Base-by-base conservation (phyloP, 345 rosid species). In the Linum usitatissimum region DNA sequence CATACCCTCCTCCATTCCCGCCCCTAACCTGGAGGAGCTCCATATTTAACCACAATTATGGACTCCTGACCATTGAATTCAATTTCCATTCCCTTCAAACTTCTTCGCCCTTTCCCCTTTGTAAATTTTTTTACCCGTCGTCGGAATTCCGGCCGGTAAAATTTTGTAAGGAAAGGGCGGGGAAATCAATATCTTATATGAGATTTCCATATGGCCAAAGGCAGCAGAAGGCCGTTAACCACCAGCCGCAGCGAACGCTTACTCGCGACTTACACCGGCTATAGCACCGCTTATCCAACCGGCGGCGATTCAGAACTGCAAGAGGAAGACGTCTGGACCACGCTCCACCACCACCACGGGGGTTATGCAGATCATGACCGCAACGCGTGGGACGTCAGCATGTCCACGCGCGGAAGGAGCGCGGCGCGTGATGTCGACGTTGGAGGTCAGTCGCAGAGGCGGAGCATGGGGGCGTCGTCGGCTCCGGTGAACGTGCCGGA, bases 171-270 rank as follows among this genome's bases (percentile, higher is more conserved):
- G 17, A 45, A 45, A 45, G 51, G 51, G 51, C 51, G 51, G 51
- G 51, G 10, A 45, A 45, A 23, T 23, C 14, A 45, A 45, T 6
- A 18, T 19, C 59, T 55, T 55, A 23, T 28, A 18, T 55, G 59
- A 18, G 12, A 55, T 19, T 14, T 2, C 36, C 38, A 55, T 49
- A 74, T 74, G 78, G 71, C 71, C 53, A 74, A 66, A 42, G 78
- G 71, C 74, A 72, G 74, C 53, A 62, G 56, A 53, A 55, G 59
- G 30, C 38, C 38, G 38, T 56, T 74, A 34, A 70, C 78, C 28
- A 21, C 63, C 40, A 74, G 71, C 66, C 70, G 60, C 57, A 74
- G 74, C 66, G 78, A 74, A 34, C 66, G 74, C n/a, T 66, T 62
- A 64, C 58, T 70, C 18, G 74, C 68, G 9, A 70, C 63, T 68